Conservation (phyloP, 2,329 filamentous ascomycete genomes). For the Alternaria conjuncta region DNA sequence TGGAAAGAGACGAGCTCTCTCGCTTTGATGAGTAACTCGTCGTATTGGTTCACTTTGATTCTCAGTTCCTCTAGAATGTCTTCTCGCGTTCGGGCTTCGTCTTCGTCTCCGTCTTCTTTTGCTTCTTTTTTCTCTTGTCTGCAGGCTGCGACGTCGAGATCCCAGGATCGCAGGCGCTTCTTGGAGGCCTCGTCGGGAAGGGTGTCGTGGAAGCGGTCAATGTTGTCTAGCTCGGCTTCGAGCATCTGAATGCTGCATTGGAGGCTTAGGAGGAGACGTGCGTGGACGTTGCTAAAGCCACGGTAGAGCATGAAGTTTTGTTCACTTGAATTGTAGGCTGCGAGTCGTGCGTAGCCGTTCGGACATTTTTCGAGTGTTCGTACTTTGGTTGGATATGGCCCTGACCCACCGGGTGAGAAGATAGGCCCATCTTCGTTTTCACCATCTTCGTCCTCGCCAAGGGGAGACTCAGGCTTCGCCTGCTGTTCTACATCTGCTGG, state of each 20-base stretch:
- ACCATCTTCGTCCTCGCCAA: background rate
- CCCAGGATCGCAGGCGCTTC: background rate
- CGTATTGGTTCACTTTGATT: background rate
- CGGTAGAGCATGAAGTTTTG: constrained; percentile 41
- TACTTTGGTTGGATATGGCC: background rate
- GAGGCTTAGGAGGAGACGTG: constrained; percentile 30
- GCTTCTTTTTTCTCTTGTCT: background rate
- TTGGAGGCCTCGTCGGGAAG: background rate
- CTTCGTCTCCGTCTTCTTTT: background rate
- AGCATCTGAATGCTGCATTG: constrained; percentile 13
- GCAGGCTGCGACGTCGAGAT: background rate
- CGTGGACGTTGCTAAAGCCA: constrained; percentile 38
- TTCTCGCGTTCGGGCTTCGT: background rate
- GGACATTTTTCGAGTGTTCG: constrained; percentile 28
- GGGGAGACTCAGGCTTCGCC: background rate
- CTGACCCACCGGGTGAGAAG: background rate
- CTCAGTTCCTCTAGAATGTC: background rate
- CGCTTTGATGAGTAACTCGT: constrained; percentile 20
- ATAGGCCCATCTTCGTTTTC: background rate
- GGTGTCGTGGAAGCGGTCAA: background rate
- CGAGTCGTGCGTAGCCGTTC: constrained; percentile 35
- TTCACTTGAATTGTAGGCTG: constrained; percentile 39
- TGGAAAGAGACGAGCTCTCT: constrained; percentile 34
- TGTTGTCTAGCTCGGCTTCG: background rate
- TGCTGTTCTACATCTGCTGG: background rate